These are phyloP conservation scores for Pythium aphanidermatum DNA, from an alignment of 352 stramenopile genomes.

Conservation along the genomic window DNA sequence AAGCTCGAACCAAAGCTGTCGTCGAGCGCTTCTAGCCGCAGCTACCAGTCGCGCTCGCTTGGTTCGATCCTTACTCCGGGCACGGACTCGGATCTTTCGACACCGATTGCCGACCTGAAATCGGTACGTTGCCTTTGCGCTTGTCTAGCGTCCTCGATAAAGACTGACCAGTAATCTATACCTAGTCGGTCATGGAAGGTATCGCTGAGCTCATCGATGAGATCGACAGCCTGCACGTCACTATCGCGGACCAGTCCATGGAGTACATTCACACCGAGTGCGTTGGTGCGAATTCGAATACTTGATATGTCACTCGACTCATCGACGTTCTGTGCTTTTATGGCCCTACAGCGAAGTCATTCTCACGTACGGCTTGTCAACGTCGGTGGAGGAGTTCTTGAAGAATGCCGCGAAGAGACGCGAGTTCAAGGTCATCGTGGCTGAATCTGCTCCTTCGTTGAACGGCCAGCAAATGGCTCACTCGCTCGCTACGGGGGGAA, in stretches of 20 bases:
- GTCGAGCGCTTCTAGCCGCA: slow-evolving; percentile 35
- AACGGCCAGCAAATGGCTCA: slow-evolving; percentile 90
- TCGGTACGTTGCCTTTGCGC: slow-evolving; percentile 35
- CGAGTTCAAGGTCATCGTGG: slow-evolving; percentile 95
- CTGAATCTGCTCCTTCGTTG: slow-evolving; percentile 90
- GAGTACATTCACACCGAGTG: slow-evolving; percentile 96
- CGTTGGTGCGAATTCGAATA: slow-evolving; percentile 9
- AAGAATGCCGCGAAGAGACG: slow-evolving; percentile 88
- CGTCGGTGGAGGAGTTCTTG: slow-evolving; percentile 89
- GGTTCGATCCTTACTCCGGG: slow-evolving; percentile 76
- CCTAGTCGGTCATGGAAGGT: slow-evolving; percentile 94
- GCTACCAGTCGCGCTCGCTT: slow-evolving; percentile 67
- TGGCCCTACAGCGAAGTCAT: slow-evolving; percentile 86
- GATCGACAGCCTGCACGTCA: slow-evolving; percentile 94
- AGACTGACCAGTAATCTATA: too few species aligned
- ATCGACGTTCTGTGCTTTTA: neutral
- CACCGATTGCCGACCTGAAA: slow-evolving; percentile 78
- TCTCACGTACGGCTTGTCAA: slow-evolving; percentile 91
- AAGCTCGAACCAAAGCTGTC: slow-evolving; percentile 15
- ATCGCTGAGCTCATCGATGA: slow-evolving; percentile 93
- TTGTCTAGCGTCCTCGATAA: too few species aligned
- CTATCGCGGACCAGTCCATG: slow-evolving; percentile 94
- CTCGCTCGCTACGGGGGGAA: slow-evolving; percentile 82
- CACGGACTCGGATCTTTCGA: slow-evolving; percentile 76
- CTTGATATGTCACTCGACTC: neutral